Percentiles rank a stretch among this genome's conserved stretches.
These are phyloP conservation scores for Dictyostelium purpureum DNA, from an alignment of 78 protist species.

Conservation along the genomic window DNA sequence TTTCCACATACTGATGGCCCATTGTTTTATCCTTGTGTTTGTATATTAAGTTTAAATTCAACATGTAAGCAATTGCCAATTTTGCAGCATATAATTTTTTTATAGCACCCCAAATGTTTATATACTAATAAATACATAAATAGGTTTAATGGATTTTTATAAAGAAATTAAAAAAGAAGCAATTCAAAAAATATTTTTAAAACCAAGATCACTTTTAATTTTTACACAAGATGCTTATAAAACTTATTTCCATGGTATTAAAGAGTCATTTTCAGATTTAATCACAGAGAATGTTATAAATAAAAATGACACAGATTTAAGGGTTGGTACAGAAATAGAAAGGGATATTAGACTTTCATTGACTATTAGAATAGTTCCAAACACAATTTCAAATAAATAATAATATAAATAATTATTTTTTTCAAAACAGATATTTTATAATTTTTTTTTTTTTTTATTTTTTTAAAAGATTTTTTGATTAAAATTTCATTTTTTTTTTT, in stretches of 20 bases:
- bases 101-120: too few species aligned
- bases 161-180: slow-evolving; percentile 19
- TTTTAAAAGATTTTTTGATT: too few species aligned
- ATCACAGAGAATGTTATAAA: slow-evolving; percentile 33
- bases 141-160: slow-evolving; percentile 62
- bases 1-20: slow-evolving; percentile 83
- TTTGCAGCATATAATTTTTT: neutral
- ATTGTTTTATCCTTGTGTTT: slow-evolving; percentile 31
- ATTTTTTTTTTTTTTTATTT: too few species aligned
- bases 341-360: slow-evolving; percentile 42
- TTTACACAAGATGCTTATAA: slow-evolving; percentile 58
- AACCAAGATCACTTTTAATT: slow-evolving; percentile 35
- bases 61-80: neutral
- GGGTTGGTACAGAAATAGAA: slow-evolving; percentile 16
- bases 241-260: slow-evolving; percentile 52
- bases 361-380: slow-evolving; percentile 57
- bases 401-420: neutral
- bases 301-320: neutral
- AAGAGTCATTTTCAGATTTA: slow-evolving; percentile 29
- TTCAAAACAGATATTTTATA: too few species aligned
- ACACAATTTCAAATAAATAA: neutral
- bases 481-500: too few species aligned
- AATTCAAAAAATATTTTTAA: neutral
- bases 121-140: neutral
- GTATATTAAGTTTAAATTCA: slow-evolving; percentile 11